phyloP scores from a whole-genome alignment of 176 grass and related monocot genomes.

The Olyra latifolia region DNA sequence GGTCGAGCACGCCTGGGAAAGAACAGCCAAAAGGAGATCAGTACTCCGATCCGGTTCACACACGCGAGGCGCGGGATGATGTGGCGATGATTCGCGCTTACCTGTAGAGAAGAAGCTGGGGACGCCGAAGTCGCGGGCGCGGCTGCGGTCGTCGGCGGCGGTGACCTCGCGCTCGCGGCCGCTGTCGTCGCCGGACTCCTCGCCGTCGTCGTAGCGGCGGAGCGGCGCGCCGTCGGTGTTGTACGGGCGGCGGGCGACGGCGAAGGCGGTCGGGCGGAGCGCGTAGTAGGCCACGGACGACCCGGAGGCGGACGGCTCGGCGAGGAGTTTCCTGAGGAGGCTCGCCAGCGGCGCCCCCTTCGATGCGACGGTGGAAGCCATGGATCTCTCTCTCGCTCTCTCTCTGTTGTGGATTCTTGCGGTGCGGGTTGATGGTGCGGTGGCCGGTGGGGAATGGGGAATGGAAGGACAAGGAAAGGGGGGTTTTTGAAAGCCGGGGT shows the following conservation, averaged over 20 bases:
- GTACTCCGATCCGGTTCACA: not conserved
- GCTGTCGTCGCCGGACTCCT: not conserved
- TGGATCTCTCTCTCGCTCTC: not conserved
- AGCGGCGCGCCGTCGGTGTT: constrained; percentile 31
- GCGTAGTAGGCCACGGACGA: not conserved
- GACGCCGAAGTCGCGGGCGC: not conserved
- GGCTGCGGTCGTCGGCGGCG: not conserved
- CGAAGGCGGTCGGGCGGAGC: not conserved
- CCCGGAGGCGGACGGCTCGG: not conserved
- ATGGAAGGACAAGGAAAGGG: not conserved
- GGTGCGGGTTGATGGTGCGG: not conserved
- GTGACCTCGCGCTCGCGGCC: not conserved
- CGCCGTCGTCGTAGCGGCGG: constrained; percentile 6
- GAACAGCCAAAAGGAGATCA: not conserved
- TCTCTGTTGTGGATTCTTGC: constrained; percentile 11
- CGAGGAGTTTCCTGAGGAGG: constrained; percentile 39
- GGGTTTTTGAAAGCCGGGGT: not conserved
- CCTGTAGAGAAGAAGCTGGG: constrained; percentile 26
- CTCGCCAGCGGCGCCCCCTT: constrained; percentile 14
- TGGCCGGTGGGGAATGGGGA: not conserved
- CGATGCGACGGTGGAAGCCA: constrained; percentile 46
- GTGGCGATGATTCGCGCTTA: not conserved
- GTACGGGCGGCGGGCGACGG: constrained; percentile 27
- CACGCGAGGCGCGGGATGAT: not conserved
- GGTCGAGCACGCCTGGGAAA: constrained; percentile 32